Base-by-base conservation (phyloP, 768 basidiomycete genomes). In the Russula olivacea region DNA sequence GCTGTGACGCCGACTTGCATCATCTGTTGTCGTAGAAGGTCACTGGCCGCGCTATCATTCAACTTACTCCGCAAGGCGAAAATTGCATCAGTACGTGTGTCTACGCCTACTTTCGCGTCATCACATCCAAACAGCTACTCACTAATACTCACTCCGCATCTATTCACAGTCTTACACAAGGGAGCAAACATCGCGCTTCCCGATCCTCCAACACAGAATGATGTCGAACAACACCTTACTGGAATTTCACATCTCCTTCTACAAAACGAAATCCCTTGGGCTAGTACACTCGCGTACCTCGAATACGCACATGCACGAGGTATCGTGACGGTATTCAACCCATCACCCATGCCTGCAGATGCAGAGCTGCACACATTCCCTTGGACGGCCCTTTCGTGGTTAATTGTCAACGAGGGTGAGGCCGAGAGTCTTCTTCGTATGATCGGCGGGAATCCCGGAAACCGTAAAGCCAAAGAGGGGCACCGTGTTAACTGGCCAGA, bases 31-130 rank as follows among this genome's bases (percentile, higher is more conserved):
- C 12, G 34, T 61, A 83, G 80, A 78, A 77, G 62, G 75, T 78
- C 0, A 85, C 82, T 2, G 85, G 85, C 15, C 76, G 84, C 3
- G 85, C 85, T 1, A 75, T 86, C 21, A 84, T 86, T 28, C 85
- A 86, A 68, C 78, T 86, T 3, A 74, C 81, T 5, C 74, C 80
- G 8, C 74, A 75, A 23, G 85, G 85, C 38, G 83, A 86, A 70
- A 86, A 86, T 63, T 80, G 82, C 66, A 86, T 86, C 67, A 80
- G 84, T 84, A 60, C 54, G 80, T 72, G 80, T 72, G 21, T 38
- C 34, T 36, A 14, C 3, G 15, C 28, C 12, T 25, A 21, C 5
- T 19, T 43, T 0, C 23, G 21, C 36, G 17, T 19, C 17, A 1
- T 38, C 8, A 19, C 41, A 12, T 12, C 68, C 52, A 30, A 52